These are phyloP conservation scores for Geotrichum candidum DNA, from an alignment of 1,139 yeast genomes.

Conservation along the genomic window DNA sequence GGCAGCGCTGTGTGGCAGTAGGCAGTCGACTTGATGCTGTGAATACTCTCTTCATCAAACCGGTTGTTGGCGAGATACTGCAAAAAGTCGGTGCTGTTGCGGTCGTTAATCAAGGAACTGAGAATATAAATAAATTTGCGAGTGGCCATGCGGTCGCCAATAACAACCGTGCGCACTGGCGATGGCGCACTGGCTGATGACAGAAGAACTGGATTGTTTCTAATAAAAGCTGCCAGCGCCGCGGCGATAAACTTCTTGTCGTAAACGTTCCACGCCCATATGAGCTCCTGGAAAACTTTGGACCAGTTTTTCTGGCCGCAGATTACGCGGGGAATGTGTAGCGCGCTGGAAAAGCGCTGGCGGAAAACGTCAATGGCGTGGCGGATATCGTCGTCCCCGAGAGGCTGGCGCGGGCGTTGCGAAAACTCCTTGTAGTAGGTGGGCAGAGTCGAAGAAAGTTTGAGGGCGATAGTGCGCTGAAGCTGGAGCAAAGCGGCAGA, in stretches of 20 bases:
- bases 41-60: not conserved
- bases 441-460: slow-evolving; percentile 20
- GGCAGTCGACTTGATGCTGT: not conserved
- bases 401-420: not conserved
- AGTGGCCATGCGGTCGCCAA: slow-evolving; percentile 24
- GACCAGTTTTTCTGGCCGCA: slow-evolving; percentile 31
- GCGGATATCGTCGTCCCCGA: slow-evolving; percentile 18
- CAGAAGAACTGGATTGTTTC: slow-evolving; percentile 15
- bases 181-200: slow-evolving; percentile 3
- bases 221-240: not conserved
- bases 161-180: slow-evolving; percentile 25
- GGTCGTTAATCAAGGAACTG: slow-evolving; percentile 23
- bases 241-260: slow-evolving; percentile 5
- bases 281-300: slow-evolving; percentile 24
- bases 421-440: slow-evolving; percentile 2
- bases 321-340: slow-evolving; percentile 29
- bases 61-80: slow-evolving; percentile 10
- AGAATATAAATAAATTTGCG: slow-evolving; percentile 26
- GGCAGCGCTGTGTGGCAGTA: not conserved
- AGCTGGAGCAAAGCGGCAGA: slow-evolving; percentile 26
- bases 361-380: slow-evolving; percentile 24
- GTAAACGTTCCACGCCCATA: slow-evolving; percentile 20
- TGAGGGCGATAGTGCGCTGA: slow-evolving; percentile 20
- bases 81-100: slow-evolving; percentile 14
- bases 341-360: slow-evolving; percentile 22